Evolutionary conservation across 2,329 filamentous ascomycete genomes (phyloP).

Genomic region (Drechslera avenae): DNA sequence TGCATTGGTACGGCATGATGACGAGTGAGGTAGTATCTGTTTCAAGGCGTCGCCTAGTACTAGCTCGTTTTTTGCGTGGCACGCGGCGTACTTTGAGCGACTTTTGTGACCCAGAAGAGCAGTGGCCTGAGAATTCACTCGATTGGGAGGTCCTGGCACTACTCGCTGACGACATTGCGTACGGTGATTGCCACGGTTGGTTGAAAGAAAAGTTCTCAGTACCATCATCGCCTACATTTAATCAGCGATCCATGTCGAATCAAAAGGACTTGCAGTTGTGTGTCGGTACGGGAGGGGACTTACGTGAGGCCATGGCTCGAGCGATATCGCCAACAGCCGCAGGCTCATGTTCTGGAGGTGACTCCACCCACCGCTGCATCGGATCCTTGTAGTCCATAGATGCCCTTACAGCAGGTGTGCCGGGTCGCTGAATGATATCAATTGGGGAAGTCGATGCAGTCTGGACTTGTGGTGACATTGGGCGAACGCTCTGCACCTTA

Average conservation of each 20-base stretch:
- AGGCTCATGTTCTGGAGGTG: slow-evolving; percentile 36
- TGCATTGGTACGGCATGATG: slow-evolving; percentile 33
- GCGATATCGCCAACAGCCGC: slow-evolving; percentile 31
- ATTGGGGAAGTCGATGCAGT: slow-evolving; percentile 16
- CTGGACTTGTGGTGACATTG: slow-evolving; percentile 13
- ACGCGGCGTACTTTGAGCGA: slow-evolving; percentile 18
- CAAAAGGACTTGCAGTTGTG: too few relatives aligned
- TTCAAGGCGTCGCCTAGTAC: slow-evolving; percentile 15
- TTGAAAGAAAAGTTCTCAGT: slow-evolving; percentile 1
- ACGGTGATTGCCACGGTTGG: slow-evolving; percentile 19
- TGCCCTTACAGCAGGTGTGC: slow-evolving; percentile 24
- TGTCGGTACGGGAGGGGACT: neutral
- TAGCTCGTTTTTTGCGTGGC: slow-evolving; percentile 17
- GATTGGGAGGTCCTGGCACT: slow-evolving; percentile 32
- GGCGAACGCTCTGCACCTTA: slow-evolving; percentile 20
- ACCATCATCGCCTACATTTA: neutral
- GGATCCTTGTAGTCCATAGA: slow-evolving; percentile 20
- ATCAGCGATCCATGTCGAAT: neutral
- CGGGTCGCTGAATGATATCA: slow-evolving; percentile 31
- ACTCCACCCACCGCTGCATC: slow-evolving; percentile 37
- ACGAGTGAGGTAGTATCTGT: slow-evolving; percentile 14
- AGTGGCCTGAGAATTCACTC: slow-evolving; percentile 24
- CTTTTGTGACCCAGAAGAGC: slow-evolving; percentile 24
- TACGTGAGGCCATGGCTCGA: slow-evolving; percentile 28
- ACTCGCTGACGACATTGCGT: slow-evolving; percentile 27